Base-by-base conservation (phyloP, 2,329 filamentous ascomycete species). In the Fusarium transvaalense region DNA sequence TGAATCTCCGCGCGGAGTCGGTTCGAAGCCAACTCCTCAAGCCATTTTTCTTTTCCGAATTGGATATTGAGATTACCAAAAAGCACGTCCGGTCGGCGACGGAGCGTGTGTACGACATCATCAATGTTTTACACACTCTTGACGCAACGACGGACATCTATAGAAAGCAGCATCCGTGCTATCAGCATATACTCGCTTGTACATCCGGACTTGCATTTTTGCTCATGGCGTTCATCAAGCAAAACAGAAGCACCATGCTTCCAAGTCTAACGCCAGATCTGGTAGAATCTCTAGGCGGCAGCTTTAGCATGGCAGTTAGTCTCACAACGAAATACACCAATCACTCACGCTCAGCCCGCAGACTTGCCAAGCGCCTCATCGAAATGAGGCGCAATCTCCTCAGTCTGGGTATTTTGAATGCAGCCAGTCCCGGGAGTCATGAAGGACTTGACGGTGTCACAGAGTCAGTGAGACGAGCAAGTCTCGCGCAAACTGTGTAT, bases 31-130 rank as follows among this genome's bases (percentile, higher is more conserved):
- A 65, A 23, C 29, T 68, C 0, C 48, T 68, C 1, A 68, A 68
- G 5, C 65, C 65, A 0, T 68, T 68, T 37, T 68, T 68, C 41
- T 68, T 68, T 5, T 68, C 65, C 5, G 64, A 68, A 12, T 42
- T 54, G 7, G 64, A 68, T 12, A 59, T 65, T 6, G 64, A 59
- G 3, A 68, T 35, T 1, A 68, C 58, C 0, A 68, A 61, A 23
- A 68, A 68, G 3, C 64, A 65, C 8, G 47, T 68, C 21, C 37
- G 64, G 29, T 14, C 64, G 4, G 65, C 59, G 0, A 48, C 60
- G 1, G 65, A 68, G 10, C 59, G 65, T 3, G 65, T 68, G 1
- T 68, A 50, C 8, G 60, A 68, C 15, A 64, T 56, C 2, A 68
- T 64, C 3, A 47, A 68, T 15, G 64, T 68, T n/a, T 8, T 68